These are phyloP conservation scores for Ganoderma lucidum DNA, from an alignment of 1,284 basidiomycete genomes.

Conservation along the genomic window DNA sequence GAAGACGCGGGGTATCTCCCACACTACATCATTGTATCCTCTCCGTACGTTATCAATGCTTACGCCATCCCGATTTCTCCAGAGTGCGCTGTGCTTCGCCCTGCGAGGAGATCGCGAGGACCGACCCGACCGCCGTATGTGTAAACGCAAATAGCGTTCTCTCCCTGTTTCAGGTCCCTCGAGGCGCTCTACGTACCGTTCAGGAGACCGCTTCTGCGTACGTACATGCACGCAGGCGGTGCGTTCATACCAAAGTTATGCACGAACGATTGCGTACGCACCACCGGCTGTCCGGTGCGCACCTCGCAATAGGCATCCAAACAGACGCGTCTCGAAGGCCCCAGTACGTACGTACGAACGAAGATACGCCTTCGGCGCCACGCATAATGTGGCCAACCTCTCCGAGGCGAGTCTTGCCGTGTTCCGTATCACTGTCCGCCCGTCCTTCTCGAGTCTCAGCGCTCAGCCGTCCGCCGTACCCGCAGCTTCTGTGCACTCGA, in stretches of 20 bases:
- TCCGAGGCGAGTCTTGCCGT: constrained; percentile 1
- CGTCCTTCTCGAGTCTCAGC: neutral
- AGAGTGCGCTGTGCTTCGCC: neutral
- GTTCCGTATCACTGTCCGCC: neutral
- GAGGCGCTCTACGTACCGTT: neutral
- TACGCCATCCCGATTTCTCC: neutral
- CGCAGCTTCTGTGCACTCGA: neutral
- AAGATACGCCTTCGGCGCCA: neutral
- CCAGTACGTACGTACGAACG: constrained; percentile 8
- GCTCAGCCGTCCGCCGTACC: neutral
- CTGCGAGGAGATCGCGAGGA: neutral
- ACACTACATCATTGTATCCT: neutral
- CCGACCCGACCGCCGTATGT: constrained; percentile 1
- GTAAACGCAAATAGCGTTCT: neutral
- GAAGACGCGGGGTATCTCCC: neutral
- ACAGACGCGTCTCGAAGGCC: constrained; percentile 5
- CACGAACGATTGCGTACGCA: constrained; percentile 1
- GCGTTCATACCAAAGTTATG: neutral
- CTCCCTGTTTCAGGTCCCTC: neutral
- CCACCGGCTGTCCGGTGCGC: constrained; percentile 3
- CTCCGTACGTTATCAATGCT: neutral
- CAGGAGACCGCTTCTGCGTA: neutral
- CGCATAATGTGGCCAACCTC: neutral
- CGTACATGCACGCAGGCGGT: neutral
- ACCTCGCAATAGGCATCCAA: constrained; percentile 2